Evolutionary conservation across 1,284 basidiomycete genomes (phyloP), one percentile per base, ranked within the genome.

Genomic region (Sporisorium iseilematis-ciliati): DNA sequence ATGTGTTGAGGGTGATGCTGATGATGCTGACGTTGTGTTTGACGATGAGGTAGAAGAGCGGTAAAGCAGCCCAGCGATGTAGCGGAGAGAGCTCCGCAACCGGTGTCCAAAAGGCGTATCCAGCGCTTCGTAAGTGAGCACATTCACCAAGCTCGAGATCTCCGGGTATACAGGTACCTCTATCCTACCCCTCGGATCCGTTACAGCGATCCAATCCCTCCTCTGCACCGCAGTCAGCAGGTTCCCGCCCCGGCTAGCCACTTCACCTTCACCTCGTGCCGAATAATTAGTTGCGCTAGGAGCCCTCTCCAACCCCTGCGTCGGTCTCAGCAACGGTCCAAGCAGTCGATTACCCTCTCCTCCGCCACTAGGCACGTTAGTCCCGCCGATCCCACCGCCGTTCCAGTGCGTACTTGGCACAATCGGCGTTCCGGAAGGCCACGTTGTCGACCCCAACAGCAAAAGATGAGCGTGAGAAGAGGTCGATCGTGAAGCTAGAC

Each of bases 161-260:
- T 65, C 57, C 3, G 74, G 74, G 29, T 65, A 72, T 16, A 68
- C 64, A 0, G 65, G 65, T 1, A 76, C 68, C 46, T 76, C 74
- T 35, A 76, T 64, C 21, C 55, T 49, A n/a, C 57, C 41, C 4
- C 40, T 43, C 8, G 74, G 68, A 48, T 76, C 68, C 10, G 74
- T 72, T 14, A 76, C 65, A 4, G 74, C 74, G 29, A 76, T 68
- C 74, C 74, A 76, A 46, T 76, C 71, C n/a, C 65, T 61, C 21
- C 71, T 65, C 50, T 70, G 62, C 12, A 40, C 62, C 10, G 57
- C 57, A 7, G 53, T 49, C 26, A 54, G 20, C 18, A 57, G 16
- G 5, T 11, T 61, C n/a, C 35, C 18, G 1, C 23, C 21, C 20
- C 16, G 49, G 5, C 31, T 26, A 0, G 14, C 14, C 40, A n/a